These are phyloP conservation scores for Trypanosomatidae sp. DNA, from an alignment of 208 protist genomes.

Conservation along the genomic window DNA sequence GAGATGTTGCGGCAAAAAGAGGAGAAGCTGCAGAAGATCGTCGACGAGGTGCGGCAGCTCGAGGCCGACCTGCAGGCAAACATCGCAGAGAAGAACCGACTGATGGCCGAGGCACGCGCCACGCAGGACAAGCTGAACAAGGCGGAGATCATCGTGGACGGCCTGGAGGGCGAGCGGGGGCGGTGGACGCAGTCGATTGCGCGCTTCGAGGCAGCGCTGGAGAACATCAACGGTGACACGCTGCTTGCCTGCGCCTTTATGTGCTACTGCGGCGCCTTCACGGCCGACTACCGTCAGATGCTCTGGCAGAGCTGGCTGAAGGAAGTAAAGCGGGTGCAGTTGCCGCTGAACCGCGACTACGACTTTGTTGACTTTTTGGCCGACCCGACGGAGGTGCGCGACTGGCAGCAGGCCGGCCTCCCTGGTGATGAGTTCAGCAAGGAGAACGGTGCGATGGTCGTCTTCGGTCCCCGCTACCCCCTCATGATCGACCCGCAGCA, in stretches of 20 bases:
- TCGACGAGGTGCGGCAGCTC: conserved; percentile 93
- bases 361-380: conserved; percentile 95
- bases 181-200: conserved; percentile 96
- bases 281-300: conserved; percentile 91
- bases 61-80: conserved; percentile 90
- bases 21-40: conserved; percentile 92
- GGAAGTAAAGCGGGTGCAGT: conserved; percentile 80
- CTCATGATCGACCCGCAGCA: conserved; percentile 99
- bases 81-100: conserved; percentile 92
- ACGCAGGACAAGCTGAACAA: conserved; percentile 97
- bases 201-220: conserved; percentile 87
- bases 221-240: conserved; percentile 96
- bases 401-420: conserved; percentile 97
- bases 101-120: conserved; percentile 91
- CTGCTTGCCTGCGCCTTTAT: conserved; percentile 97
- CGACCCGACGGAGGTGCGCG: conserved; percentile 95
- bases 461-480: conserved; percentile 94
- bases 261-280: conserved; percentile 98
- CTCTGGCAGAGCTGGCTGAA: conserved; percentile 94
- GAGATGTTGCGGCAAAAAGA: conserved; percentile 93
- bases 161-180: conserved; percentile 96
- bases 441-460: conserved; percentile 98
- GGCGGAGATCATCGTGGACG: conserved; percentile 96
- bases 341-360: conserved; percentile 88
- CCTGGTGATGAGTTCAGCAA: conserved; percentile 96